phyloP scores from a whole-genome alignment of 2,329 filamentous ascomycete genomes.

The Stagonosporopsis cucurbitacearum region DNA sequence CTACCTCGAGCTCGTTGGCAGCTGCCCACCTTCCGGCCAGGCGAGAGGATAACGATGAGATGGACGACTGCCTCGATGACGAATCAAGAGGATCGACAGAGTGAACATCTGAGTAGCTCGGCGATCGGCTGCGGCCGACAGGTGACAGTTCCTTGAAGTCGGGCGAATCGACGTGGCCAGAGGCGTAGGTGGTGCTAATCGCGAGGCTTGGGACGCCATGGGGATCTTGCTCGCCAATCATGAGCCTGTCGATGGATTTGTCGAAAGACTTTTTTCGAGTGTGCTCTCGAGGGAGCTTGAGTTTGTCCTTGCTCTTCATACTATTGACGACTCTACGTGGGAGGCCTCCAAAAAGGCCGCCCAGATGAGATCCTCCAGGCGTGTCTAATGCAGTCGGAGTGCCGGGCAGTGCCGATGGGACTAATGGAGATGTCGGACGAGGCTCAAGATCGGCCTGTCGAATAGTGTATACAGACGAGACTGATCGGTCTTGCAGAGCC shows the following conservation, averaged over 20 bases:
- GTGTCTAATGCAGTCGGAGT: slow-evolving; percentile 54
- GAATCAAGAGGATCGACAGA: slow-evolving; percentile 31
- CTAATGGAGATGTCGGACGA: slow-evolving; percentile 45
- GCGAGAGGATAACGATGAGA: slow-evolving; percentile 49
- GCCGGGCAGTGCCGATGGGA: slow-evolving; percentile 53
- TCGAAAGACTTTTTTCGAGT: slow-evolving; percentile 68
- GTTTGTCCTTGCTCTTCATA: slow-evolving; percentile 50
- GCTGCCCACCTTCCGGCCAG: slow-evolving; percentile 32
- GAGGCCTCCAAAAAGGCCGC: slow-evolving; percentile 55
- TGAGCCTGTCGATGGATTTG: slow-evolving; percentile 68
- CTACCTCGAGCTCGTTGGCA: slow-evolving; percentile 34
- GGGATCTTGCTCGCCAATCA: slow-evolving; percentile 66
- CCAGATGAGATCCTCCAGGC: slow-evolving; percentile 50
- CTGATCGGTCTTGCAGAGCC: slow-evolving; percentile 47
- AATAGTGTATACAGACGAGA: slow-evolving; percentile 56
- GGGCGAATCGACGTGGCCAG: slow-evolving; percentile 64
- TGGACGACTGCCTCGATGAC: slow-evolving; percentile 48
- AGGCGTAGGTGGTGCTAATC: slow-evolving; percentile 66
- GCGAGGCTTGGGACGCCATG: slow-evolving; percentile 69
- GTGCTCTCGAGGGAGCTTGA: slow-evolving; percentile 54
- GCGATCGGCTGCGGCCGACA: slow-evolving; percentile 46
- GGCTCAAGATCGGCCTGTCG: slow-evolving; percentile 49
- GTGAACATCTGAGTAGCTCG: slow-evolving; percentile 52
- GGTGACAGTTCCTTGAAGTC: slow-evolving; percentile 52
- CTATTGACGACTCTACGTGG: slow-evolving; percentile 56